A percentile compares a stretch with the other conserved stretches of the same genome.
phyloP scores from a whole-genome alignment of 208 protist genomes.

The Leishmania turanica region DNA sequence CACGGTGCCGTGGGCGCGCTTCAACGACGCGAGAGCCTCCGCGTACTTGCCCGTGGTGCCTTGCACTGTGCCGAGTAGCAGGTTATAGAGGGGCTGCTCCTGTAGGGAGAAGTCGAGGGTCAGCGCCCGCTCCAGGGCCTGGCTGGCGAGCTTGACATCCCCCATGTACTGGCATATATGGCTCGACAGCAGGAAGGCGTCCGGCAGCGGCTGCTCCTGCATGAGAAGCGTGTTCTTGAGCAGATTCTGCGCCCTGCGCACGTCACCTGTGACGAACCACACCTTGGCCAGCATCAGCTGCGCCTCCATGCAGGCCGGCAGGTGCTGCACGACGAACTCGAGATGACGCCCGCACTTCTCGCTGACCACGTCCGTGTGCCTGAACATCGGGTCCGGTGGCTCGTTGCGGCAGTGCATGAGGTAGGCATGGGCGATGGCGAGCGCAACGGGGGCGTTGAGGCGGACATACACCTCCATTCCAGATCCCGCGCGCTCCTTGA shows the following conservation, averaged over 20 bases:
- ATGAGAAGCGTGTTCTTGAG: conserved; percentile 68
- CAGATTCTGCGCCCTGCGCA: conserved; percentile 70
- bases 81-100: conserved; percentile 91
- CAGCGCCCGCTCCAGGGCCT: conserved; percentile 91
- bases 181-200: conserved; percentile 89
- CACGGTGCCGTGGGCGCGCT: conserved; percentile 42
- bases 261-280: conserved; percentile 82
- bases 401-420: conserved; percentile 88
- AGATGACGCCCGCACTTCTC: conserved; percentile 78
- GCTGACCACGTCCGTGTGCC: conserved; percentile 58
- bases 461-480: conserved; percentile 70
- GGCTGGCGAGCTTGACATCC: conserved; percentile 71
- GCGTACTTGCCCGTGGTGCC: conserved; percentile 61
- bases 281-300: conserved; percentile 88
- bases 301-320: conserved; percentile 87
- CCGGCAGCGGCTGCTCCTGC: conserved; percentile 75
- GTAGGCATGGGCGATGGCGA: conserved; percentile 82
- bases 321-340: conserved; percentile 73
- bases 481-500: conserved; percentile 25
- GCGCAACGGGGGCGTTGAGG: conserved; percentile 69
- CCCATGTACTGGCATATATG: conserved; percentile 91
- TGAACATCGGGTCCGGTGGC: conserved; percentile 75
- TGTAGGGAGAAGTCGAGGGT: conserved; percentile 94
- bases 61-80: conserved; percentile 89
- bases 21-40: conserved; percentile 73